A percentile compares a stretch with the other conserved stretches of the same genome.
Evolutionary conservation across 2,329 filamentous ascomycete genomes (phyloP).

Genomic region (Leptographium wingfieldii): DNA sequence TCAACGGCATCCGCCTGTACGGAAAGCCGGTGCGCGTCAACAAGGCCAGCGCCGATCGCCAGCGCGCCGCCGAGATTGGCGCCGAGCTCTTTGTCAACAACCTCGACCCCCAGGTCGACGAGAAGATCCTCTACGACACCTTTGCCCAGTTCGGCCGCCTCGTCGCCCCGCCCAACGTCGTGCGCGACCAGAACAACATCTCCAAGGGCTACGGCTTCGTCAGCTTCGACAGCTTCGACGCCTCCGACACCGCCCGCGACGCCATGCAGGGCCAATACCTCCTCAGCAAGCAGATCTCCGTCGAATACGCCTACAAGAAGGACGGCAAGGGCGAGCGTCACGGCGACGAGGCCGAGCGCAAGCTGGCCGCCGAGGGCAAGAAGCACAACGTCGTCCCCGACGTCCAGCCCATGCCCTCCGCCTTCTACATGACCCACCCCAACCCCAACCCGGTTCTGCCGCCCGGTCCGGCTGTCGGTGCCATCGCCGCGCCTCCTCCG

Average conservation of each 20-base stretch:
- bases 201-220: conserved; percentile 97
- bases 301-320: conserved; percentile 99
- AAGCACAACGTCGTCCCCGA: conserved; percentile 86
- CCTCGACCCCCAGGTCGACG: conserved; percentile 85
- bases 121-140: conserved; percentile 88
- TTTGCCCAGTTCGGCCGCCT: conserved; percentile 87
- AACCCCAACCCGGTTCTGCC: conserved; percentile 11
- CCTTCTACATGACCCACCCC: conserved; percentile 42
- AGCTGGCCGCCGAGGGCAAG: conserved; percentile 82
- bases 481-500: neutral
- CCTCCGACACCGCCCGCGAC: conserved; percentile 77
- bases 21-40: conserved; percentile 95
- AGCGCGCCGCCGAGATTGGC: conserved; percentile 84
- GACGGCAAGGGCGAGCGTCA: conserved; percentile 95
- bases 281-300: conserved; percentile 90
- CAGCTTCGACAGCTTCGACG: conserved; percentile 84
- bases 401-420: conserved; percentile 61
- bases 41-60: conserved; percentile 84
- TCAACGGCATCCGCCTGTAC: conserved; percentile 89
- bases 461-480: neutral
- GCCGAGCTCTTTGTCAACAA: conserved; percentile 97
- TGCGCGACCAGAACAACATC: conserved; percentile 74
- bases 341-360: conserved; percentile 84
- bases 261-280: conserved; percentile 96
- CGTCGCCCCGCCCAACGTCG: conserved; percentile 76